These are phyloP conservation scores for Aspergillus affinis DNA, from an alignment of 495 filamentous ascomycete species.

Conservation along the genomic window DNA sequence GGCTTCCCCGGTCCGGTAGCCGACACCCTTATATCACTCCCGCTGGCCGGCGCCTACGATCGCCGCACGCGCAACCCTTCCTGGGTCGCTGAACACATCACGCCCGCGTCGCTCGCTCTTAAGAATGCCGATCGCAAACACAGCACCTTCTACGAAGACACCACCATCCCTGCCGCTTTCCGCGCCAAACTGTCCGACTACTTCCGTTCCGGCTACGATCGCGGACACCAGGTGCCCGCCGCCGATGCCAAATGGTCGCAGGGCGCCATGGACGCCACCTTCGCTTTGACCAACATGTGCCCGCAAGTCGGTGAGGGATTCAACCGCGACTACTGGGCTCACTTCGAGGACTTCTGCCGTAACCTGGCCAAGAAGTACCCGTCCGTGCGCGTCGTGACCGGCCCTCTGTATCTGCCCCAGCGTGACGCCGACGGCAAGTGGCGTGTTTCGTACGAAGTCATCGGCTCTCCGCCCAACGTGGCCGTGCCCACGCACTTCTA, in stretches of 20 bases:
- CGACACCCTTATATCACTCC: slow-evolving; percentile 72
- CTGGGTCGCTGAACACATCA: slow-evolving; percentile 98
- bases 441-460: slow-evolving; percentile 95
- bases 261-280: slow-evolving; percentile 89
- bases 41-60: slow-evolving; percentile 84
- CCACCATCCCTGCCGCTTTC: slow-evolving; percentile 76
- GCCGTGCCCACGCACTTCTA: slow-evolving; percentile 98
- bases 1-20: slow-evolving; percentile 90
- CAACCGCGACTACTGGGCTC: slow-evolving; percentile 98
- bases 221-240: slow-evolving; percentile 83
- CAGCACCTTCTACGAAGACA: slow-evolving; percentile 81
- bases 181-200: slow-evolving; percentile 90
- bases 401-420: slow-evolving; percentile 86
- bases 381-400: slow-evolving; percentile 86
- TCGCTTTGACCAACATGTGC: slow-evolving; percentile 92
- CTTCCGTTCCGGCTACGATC: slow-evolving; percentile 78
- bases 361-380: slow-evolving; percentile 79
- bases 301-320: slow-evolving; percentile 97
- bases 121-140: slow-evolving; percentile 81
- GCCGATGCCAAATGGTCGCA: slow-evolving; percentile 97
- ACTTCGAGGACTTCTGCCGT: slow-evolving; percentile 96
- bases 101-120: slow-evolving; percentile 72
- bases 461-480: slow-evolving; percentile 88
- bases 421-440: slow-evolving; percentile 86
- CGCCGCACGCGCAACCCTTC: slow-evolving; percentile 86